These are phyloP conservation scores for Pichia sporocuriosa DNA, from an alignment of 805 yeast genomes.

Conservation along the genomic window DNA sequence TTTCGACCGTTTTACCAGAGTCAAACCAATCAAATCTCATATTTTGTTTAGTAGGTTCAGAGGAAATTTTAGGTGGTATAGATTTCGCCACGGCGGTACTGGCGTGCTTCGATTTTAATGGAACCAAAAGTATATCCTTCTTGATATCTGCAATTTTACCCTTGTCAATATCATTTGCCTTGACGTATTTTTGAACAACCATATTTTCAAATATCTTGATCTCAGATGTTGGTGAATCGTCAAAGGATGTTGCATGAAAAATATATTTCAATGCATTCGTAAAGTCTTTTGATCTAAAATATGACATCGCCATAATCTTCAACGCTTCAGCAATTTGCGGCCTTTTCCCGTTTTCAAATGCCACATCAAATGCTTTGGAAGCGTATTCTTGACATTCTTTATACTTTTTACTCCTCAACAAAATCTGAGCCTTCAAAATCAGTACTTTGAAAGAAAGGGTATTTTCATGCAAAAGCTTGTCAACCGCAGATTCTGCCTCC, in stretches of 20 bases:
- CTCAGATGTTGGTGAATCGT: constrained; percentile 37
- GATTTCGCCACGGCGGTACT: neutral
- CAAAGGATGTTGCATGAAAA: constrained; percentile 35
- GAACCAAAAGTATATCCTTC: neutral
- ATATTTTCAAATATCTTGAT: constrained; percentile 42
- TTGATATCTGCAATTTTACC: constrained; percentile 5
- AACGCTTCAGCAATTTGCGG: constrained; percentile 41
- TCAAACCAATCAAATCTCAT: constrained; percentile 72
- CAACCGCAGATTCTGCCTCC: constrained; percentile 37
- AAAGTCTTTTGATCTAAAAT: constrained; percentile 38
- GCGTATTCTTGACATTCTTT: constrained; percentile 44
- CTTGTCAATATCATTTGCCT: constrained; percentile 29
- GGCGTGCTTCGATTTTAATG: neutral
- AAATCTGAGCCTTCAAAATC: constrained; percentile 42
- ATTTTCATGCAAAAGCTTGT: constrained; percentile 34
- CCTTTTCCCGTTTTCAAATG: constrained; percentile 40
- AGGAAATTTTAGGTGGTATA: no score
- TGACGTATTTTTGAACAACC: constrained; percentile 28
- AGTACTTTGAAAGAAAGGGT: constrained; percentile 42
- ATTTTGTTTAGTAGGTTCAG: constrained; percentile 23
- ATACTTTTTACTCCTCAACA: constrained; percentile 41
- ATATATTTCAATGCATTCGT: constrained; percentile 37
- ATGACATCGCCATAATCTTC: constrained; percentile 43
- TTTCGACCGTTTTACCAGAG: constrained; percentile 44
- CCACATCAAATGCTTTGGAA: constrained; percentile 35